Evolutionary conservation across 345 rosid genomes (phyloP).

Genomic region (Rhodomyrtus tomentosa): DNA sequence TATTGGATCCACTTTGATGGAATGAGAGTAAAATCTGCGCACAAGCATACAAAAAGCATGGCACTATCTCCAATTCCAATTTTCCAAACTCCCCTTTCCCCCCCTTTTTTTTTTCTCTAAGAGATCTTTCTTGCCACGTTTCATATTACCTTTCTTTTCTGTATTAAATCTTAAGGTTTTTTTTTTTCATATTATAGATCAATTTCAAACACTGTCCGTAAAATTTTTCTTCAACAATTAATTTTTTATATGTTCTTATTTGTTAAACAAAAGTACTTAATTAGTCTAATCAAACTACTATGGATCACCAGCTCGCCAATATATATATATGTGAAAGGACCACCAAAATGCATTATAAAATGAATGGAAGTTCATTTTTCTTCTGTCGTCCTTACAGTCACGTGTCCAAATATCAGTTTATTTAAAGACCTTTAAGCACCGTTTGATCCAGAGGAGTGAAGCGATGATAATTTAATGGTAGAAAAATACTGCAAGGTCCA

Average conservation of each 20-base stretch:
- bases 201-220: not conserved
- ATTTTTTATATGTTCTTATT: not conserved
- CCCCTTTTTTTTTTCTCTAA: not conserved
- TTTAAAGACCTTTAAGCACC: not conserved
- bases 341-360: not conserved
- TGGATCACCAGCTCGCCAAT: not conserved
- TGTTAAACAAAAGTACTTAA: not conserved
- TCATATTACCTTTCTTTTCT: not conserved
- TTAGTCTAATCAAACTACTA: not conserved
- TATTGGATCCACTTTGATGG: not conserved
- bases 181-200: not conserved
- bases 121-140: not conserved
- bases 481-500: not conserved
- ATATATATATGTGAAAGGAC: not conserved
- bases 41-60: not conserved
- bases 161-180: not conserved
- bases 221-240: not conserved
- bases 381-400: not conserved
- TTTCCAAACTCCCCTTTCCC: not conserved
- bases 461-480: not conserved
- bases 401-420: not conserved
- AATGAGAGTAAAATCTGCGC: slow-evolving; percentile 2
- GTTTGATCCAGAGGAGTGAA: not conserved
- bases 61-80: not conserved
- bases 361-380: not conserved